phyloP scores from a whole-genome alignment of 768 basidiomycete species.

The Amanita exitialis region DNA sequence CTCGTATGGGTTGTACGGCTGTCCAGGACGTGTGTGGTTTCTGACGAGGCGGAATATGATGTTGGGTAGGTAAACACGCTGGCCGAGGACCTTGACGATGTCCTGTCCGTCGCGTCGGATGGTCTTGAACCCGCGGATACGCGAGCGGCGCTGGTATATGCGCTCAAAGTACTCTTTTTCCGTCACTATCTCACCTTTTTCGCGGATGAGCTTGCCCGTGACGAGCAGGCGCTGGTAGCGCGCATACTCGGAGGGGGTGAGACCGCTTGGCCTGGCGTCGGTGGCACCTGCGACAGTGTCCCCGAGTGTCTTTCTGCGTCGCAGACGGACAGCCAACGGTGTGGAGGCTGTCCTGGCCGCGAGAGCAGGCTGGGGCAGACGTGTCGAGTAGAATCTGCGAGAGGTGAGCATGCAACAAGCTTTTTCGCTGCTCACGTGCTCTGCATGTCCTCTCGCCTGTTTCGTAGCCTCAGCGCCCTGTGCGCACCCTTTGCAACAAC shows the following conservation, averaged over 20 bases:
- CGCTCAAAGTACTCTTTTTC: slow-evolving; percentile 50
- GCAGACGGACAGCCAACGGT: slow-evolving; percentile 63
- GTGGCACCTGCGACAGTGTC: slow-evolving; percentile 22
- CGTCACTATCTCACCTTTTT: slow-evolving; percentile 27
- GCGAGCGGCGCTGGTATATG: slow-evolving; percentile 47
- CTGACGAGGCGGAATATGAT: slow-evolving; percentile 73
- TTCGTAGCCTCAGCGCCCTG: slow-evolving; percentile 43
- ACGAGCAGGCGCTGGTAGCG: slow-evolving; percentile 51
- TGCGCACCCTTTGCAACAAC: slow-evolving; percentile 52
- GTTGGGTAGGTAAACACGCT: slow-evolving; percentile 86
- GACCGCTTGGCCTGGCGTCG: slow-evolving; percentile 42
- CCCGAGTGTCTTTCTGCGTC: slow-evolving; percentile 45
- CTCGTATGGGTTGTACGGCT: slow-evolving; percentile 89
- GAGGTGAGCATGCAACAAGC: slow-evolving; percentile 22
- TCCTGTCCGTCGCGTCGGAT: slow-evolving; percentile 28
- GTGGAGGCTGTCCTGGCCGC: slow-evolving; percentile 60
- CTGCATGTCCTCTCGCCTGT: slow-evolving; percentile 25
- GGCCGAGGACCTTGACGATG: slow-evolving; percentile 56
- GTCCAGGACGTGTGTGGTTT: slow-evolving; percentile 65
- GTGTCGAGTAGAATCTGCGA: slow-evolving; percentile 28
- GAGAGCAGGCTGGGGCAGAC: slow-evolving; percentile 30
- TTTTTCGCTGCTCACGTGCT: slow-evolving; percentile 1
- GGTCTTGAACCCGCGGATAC: slow-evolving; percentile 55
- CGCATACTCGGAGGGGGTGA: slow-evolving; percentile 56
- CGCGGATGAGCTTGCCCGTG: slow-evolving; percentile 34